Base-by-base conservation (phyloP, 2,329 filamentous ascomycete genomes). In the Neonectria punicea region DNA sequence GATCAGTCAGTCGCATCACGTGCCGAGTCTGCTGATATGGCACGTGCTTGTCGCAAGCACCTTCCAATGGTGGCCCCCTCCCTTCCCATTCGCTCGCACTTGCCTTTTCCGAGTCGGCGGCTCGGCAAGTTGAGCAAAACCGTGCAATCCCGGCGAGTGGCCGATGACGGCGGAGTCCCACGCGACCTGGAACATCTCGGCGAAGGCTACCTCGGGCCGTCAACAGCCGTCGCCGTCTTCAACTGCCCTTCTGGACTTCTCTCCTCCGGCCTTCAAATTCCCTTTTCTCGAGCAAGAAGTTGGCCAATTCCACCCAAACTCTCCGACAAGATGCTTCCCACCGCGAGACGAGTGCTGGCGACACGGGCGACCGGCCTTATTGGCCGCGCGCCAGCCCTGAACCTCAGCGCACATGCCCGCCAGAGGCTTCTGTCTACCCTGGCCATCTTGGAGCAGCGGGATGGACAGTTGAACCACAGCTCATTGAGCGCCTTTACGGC, bases 391-490 rank as follows among this genome's bases (percentile, higher is more conserved):
- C 65, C 70, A 34, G 65, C 68, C 47, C 66, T 73, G 5, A 70
- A 68, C 59, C 66, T 72, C 53, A 73, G 75, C 70, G 73, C 75
- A 71, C 73, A 77, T 69, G 72, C 76, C 67, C 78, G 72, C 62
- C 72, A 74, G 50, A 71, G 88, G 74, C 84, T 97, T 66, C 86
- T 97, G 64, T 98, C 94, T 55, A 96, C 94, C 39, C 87, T 99
- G 61, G 95, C 95, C 50, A 85, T 99, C 58, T 88, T 99, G 67
- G 96, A 99, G 82, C 96, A 98, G 82, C 90, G 91, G 75, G 92
- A 97, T 75, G 96, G 96, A 67, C 91, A 94, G 82, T 87, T 99
- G 70, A 94, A 93, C 77, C 82, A 87, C 67, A 91, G 92, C 22
- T 98, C 94, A 5, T 84, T 98, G 61, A 93, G 93, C 75, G 92